A percentile compares a stretch with the other conserved stretches of the same genome.
These are phyloP conservation scores for Claviceps monticola DNA, from an alignment of 2,329 filamentous ascomycete species.

Conservation along the genomic window DNA sequence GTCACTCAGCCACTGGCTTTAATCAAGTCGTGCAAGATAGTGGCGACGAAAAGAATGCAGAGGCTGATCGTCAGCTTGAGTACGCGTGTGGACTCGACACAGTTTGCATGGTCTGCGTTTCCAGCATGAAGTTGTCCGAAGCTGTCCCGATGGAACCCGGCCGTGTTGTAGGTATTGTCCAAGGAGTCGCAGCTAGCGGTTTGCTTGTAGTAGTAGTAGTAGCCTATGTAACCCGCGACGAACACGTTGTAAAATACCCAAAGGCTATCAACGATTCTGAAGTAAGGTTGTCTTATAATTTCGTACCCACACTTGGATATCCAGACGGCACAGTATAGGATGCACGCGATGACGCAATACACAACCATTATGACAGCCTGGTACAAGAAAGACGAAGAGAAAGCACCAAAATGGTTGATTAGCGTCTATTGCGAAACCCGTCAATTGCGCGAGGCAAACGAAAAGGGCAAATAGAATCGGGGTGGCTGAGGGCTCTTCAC, in stretches of 20 bases:
- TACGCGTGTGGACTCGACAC: slow-evolving; percentile 72
- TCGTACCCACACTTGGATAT: no score
- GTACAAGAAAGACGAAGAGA: neutral
- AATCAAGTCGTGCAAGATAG: slow-evolving; percentile 34
- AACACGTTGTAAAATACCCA: slow-evolving; percentile 68
- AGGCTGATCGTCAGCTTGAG: slow-evolving; percentile 78
- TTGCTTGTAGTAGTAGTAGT: slow-evolving; percentile 54
- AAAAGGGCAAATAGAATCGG: no score
- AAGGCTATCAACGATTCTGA: slow-evolving; percentile 48
- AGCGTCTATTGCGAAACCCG: no score
- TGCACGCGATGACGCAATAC: slow-evolving; percentile 67
- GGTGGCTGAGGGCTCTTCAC: slow-evolving; percentile 19
- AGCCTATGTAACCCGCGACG: slow-evolving; percentile 60
- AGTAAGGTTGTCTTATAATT: no score
- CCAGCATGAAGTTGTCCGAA: slow-evolving; percentile 29
- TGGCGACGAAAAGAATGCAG: slow-evolving; percentile 47
- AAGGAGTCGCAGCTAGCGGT: slow-evolving; percentile 50
- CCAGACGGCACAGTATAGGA: slow-evolving; percentile 47
- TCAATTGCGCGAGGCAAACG: neutral
- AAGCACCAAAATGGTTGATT: neutral
- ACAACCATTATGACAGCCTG: slow-evolving; percentile 67
- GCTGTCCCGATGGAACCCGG: slow-evolving; percentile 25
- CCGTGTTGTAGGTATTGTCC: slow-evolving; percentile 22
- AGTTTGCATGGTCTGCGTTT: slow-evolving; percentile 47
- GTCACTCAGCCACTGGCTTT: slow-evolving; percentile 30